Evolutionary conservation across 2,329 filamentous ascomycete genomes (phyloP).

Genomic region (Diaporthe velutina): DNA sequence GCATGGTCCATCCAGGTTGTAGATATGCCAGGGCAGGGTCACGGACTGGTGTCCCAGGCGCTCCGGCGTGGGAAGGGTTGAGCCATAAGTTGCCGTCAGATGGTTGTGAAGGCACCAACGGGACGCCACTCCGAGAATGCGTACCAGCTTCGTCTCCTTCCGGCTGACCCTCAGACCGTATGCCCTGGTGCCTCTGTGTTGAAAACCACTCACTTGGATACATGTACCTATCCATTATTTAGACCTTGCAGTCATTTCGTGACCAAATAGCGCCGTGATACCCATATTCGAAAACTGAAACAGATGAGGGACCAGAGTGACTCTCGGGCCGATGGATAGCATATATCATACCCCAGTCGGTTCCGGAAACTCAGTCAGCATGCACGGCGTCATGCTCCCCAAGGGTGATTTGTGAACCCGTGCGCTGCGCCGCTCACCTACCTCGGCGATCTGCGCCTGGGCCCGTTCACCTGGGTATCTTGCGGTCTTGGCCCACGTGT

Average conservation of each 20-base stretch:
- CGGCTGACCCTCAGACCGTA: not conserved
- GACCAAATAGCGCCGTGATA: not conserved
- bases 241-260: not conserved
- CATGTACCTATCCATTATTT: not conserved
- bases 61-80: not conserved
- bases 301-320: not conserved
- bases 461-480: not conserved
- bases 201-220: conserved; percentile 9
- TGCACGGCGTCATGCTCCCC: conserved; percentile 1
- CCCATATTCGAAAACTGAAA: not conserved
- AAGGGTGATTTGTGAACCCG: not conserved
- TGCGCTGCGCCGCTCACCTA: conserved; percentile 10
- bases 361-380: not conserved
- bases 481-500: not conserved
- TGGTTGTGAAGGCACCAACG: not conserved
- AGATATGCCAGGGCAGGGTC: not conserved
- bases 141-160: not conserved
- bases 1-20: not conserved
- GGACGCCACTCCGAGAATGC: not conserved
- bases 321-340: not conserved
- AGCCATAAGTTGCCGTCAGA: not conserved
- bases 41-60: not conserved
- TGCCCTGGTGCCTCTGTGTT: not conserved
- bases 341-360: conserved; percentile 9
- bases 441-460: conserved; percentile 14